Base-by-base conservation (phyloP, 78 protist genomes). In the Creolimax fragrantissima region DNA sequence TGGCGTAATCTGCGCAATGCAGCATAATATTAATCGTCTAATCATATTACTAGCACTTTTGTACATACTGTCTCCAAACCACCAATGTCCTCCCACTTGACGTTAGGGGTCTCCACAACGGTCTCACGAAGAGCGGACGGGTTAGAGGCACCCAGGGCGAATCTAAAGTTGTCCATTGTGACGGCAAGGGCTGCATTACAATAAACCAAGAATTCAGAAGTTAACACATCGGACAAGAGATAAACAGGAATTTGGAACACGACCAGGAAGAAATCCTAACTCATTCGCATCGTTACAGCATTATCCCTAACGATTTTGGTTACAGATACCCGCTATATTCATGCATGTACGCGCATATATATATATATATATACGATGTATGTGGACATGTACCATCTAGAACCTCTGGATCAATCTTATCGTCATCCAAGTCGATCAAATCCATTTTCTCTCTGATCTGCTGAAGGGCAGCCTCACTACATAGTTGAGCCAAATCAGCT, bases 51-150 rank as follows among this genome's bases (percentile, higher is more conserved):
- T n/a, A n/a, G n/a, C n/a, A n/a, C n/a, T n/a, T n/a, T n/a, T n/a
- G 11, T 24, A 58, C 74, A 32, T 58, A 58, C 74, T 84, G 86
- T 93, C 88, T 98, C 99, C 44, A 99, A 94, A n/a, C 99, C 99
- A 42, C 99, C 99, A 84, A 99, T 96, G 97, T 99, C 99, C 84
- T 95, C 99, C 99, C 99, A 99, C 35, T 99, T 93, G 74, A 97
- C 97, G 91, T 98, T 97, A 47, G 99, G 99, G 45, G 98, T 98
- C 95, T 99, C 99, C 6, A 99, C 99, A 3, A 95, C 97, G 3
- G 99, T 97, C 95, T 98, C 99, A 84, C 99, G 97, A 58, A 99
- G 98, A 3, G 99, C 99, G 3, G 98, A 96, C n/a, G 99, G 99
- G 96, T 98, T 98, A 41, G 97, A 85, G 41, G 83, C 45, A 43